phyloP scores from a whole-genome alignment of 1,139 yeast species.

The Sugiyamaella novakii region DNA sequence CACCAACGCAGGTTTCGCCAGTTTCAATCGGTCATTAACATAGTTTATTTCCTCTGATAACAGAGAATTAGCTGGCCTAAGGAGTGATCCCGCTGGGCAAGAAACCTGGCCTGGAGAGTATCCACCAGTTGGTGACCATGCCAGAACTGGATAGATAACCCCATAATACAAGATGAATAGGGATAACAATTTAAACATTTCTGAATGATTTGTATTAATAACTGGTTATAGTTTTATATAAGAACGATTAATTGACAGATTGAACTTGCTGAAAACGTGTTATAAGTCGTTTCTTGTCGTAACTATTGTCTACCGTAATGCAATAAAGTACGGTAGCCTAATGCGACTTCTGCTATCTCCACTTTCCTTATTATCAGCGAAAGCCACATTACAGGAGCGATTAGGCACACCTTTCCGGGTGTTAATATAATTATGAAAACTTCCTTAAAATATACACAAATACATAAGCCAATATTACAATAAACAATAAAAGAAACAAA shows the following conservation, averaged over 20 bases:
- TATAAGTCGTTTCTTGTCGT: too few species aligned
- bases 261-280: too few species aligned
- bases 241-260: too few species aligned
- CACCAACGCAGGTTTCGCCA: conserved; percentile 56
- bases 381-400: too few species aligned
- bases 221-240: too few species aligned
- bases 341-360: too few species aligned
- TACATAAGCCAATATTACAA: background rate
- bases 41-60: conserved; percentile 31
- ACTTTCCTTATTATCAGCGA: too few species aligned
- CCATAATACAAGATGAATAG: conserved; percentile 1
- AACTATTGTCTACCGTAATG: too few species aligned
- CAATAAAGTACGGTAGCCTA: too few species aligned
- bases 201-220: too few species aligned
- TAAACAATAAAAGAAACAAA: background rate
- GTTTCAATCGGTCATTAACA: conserved; percentile 48
- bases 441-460: conserved; percentile 14
- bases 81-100: conserved; percentile 24
- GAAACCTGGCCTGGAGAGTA: conserved; percentile 29
- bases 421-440: too few species aligned
- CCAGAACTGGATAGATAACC: background rate
- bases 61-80: conserved; percentile 25
- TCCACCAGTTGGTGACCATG: conserved; percentile 29
- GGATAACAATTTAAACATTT: background rate
- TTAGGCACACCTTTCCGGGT: too few species aligned